Evolutionary conservation across 164 flowering plant genomes (phyloP).

Genomic region (Vitis vinifera): ASM3070453v1 NC_081811.1:26272001-26272500

Average conservation of each 20-base stretch:
- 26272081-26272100: conserved; percentile 10
- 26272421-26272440: no score
- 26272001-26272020: not conserved
- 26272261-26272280: conserved; percentile 27
- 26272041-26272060: not conserved
- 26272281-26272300: conserved; percentile 7
- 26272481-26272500: no score
- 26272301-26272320: not conserved
- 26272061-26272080: not conserved
- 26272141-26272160: conserved; percentile 16
- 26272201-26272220: conserved; percentile 11
- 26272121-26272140: conserved; percentile 2
- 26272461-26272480: no score
- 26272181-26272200: conserved; percentile 19
- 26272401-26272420: no score
- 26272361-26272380: no score
- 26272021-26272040: not conserved
- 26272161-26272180: not conserved
- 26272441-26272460: no score
- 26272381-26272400: no score
- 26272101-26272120: not conserved
- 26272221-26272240: not conserved
- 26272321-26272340: no score
- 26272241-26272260: conserved; percentile 8
- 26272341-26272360: no score